Evolutionary conservation across 805 yeast species (phyloP).

Genomic region (Candida yuanshanica): DNA sequence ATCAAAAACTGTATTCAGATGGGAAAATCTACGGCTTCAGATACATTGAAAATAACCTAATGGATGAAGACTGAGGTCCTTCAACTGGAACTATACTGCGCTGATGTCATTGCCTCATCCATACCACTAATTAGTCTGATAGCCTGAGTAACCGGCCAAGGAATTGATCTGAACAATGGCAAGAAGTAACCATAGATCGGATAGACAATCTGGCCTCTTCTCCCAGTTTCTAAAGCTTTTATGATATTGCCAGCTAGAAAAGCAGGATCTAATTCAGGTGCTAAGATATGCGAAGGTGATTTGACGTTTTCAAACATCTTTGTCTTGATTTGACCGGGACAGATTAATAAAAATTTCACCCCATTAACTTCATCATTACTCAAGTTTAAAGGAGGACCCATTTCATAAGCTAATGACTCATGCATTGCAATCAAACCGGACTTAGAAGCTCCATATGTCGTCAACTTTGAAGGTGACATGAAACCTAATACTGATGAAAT

Average conservation of each 20-base stretch:
- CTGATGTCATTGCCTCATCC: conserved; percentile 35
- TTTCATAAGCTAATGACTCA: conserved; percentile 69
- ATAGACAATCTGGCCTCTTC: conserved; percentile 59
- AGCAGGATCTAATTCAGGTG: conserved; percentile 74
- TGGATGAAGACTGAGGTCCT: conserved; percentile 25
- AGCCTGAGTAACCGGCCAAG: conserved; percentile 54
- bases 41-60: conserved; percentile 46
- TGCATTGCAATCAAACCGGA: conserved; percentile 82
- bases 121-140: conserved; percentile 39
- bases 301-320: conserved; percentile 63
- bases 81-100: neutral
- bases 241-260: conserved; percentile 58
- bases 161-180: conserved; percentile 65
- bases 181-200: conserved; percentile 76
- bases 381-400: conserved; percentile 42
- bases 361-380: conserved; percentile 33
- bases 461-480: conserved; percentile 73
- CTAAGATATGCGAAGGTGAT: conserved; percentile 70
- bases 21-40: conserved; percentile 48
- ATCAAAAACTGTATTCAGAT: conserved; percentile 36
- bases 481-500: conserved; percentile 83
- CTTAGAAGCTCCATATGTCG: conserved; percentile 85
- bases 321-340: conserved; percentile 86
- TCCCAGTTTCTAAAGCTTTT: conserved; percentile 51
- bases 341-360: conserved; percentile 66